Evolutionary conservation across 2,329 filamentous ascomycete species (phyloP).

Genomic region (Neurospora crassa): DNA sequence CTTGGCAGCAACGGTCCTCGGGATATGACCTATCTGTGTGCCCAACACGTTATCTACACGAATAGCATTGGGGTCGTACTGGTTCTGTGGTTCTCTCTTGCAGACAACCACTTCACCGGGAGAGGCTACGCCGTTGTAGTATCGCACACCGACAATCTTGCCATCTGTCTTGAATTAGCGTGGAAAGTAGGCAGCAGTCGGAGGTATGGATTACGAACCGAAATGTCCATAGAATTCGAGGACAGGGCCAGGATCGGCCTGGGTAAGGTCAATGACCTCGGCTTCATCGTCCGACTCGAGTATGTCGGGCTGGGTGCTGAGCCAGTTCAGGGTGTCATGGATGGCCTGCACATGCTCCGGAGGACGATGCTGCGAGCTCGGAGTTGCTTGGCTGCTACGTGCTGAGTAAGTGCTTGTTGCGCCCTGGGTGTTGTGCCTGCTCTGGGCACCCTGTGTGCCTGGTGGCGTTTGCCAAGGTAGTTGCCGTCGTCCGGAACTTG

Average conservation of each 20-base stretch:
- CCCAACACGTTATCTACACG: constrained; percentile 67
- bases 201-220: constrained; percentile 21
- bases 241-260: constrained; percentile 30
- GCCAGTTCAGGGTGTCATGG: neutral
- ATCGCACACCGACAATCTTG: constrained; percentile 45
- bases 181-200: neutral
- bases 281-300: constrained; percentile 25
- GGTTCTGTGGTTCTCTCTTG: constrained; percentile 55
- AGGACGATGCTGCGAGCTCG: neutral
- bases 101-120: constrained; percentile 54
- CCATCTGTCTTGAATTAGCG: constrained; percentile 23
- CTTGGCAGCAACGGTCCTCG: constrained; percentile 56
- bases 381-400: neutral
- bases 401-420: neutral
- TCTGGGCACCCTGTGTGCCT: neutral
- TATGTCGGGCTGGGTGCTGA: neutral
- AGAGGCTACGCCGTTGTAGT: constrained; percentile 54
- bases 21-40: constrained; percentile 70
- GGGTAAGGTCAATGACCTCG: constrained; percentile 33
- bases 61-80: constrained; percentile 68
- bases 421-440: neutral
- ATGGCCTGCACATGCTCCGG: neutral
- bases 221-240: constrained; percentile 39
- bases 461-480: neutral
- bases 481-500: neutral